Evolutionary conservation across 1,284 basidiomycete genomes (phyloP), one percentile per base, ranked within the genome.

Genomic region (Violaceomyces palustris): DNA sequence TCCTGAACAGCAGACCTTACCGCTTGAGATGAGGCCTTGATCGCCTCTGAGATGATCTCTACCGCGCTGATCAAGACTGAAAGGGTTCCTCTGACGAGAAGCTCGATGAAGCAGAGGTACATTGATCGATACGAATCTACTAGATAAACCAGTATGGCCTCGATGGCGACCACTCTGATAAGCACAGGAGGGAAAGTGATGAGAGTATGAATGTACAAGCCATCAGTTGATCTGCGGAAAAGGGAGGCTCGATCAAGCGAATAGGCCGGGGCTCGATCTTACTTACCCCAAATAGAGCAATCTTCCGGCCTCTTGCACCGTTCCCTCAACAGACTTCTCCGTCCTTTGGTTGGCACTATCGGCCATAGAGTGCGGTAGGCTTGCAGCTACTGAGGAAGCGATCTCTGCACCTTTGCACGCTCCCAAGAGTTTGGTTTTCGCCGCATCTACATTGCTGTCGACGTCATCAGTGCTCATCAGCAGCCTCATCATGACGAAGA

Each of bases 51-150:
- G 75, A 42, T 50, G 19, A 66, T 31, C 50, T 87, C 76, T 1
- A 90, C 86, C 6, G 87, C 88, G 35, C 77, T 78, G 41, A 94
- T 88, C 15, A 96, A 75, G 38, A 96, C 76, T 21, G 83, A 79
- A 27, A 98, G 77, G 2, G 81, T 83, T 12, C 89, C 89, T 18
- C 84, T 81, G 2, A 98, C 84, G 11, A 88, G 82, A 35, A 97
- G 79, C 75, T 96, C 88, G 56, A 96, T 77, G 56, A 93, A 89
- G 75, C 92, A 97, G 38, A 96, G 78, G 61, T 94, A 83, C 1
- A 91, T 84, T 4, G 87, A 89, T 28, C 89, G 83, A 73, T 96
- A 98, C 41, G 85, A 82, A 75, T 91, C 86, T 62, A 96, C 82
- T 48, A 94, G 81, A 74, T 96, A 97, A 61, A 42, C 29, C 2